Conservation (phyloP, 306 rosid species). For the Dryas alaskensis region DNA sequence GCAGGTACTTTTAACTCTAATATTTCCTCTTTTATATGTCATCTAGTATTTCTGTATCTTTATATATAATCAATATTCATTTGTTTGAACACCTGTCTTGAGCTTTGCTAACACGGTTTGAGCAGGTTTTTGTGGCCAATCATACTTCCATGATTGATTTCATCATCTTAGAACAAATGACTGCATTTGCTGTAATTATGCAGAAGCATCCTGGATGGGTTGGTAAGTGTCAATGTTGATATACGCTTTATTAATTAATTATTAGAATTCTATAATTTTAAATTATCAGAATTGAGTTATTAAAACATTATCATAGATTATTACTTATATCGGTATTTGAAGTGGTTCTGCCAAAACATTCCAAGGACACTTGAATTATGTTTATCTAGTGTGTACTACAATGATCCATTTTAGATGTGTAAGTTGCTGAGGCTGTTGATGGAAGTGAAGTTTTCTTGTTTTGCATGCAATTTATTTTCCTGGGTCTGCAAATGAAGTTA, state of each 20-base stretch:
- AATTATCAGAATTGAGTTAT: neutral
- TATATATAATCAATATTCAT: conserved; percentile 10
- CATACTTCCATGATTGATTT: conserved; percentile 99
- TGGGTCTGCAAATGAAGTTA: neutral
- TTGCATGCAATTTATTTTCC: neutral
- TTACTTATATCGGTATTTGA: neutral
- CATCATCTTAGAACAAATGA: conserved; percentile 93
- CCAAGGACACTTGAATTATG: neutral
- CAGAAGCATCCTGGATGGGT: conserved; percentile 99
- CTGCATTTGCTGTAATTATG: conserved; percentile 98
- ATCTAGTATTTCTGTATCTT: conserved; percentile 14
- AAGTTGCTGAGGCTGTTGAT: neutral
- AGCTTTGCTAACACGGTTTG: conserved; percentile 22
- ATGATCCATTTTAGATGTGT: neutral
- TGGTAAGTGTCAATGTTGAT: conserved; percentile 54
- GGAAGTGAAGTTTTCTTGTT: neutral
- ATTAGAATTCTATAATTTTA: neutral
- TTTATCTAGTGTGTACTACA: neutral
- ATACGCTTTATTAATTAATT: neutral
- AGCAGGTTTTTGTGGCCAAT: conserved; percentile 94
- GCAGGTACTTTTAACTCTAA: conserved; percentile 48
- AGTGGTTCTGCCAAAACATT: conserved; percentile 6
- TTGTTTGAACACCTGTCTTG: conserved; percentile 15
- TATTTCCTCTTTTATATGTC: neutral
- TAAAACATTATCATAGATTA: neutral